Conservation (phyloP, 2,329 filamentous ascomycete species). For the Fusarium liriodendri region DNA sequence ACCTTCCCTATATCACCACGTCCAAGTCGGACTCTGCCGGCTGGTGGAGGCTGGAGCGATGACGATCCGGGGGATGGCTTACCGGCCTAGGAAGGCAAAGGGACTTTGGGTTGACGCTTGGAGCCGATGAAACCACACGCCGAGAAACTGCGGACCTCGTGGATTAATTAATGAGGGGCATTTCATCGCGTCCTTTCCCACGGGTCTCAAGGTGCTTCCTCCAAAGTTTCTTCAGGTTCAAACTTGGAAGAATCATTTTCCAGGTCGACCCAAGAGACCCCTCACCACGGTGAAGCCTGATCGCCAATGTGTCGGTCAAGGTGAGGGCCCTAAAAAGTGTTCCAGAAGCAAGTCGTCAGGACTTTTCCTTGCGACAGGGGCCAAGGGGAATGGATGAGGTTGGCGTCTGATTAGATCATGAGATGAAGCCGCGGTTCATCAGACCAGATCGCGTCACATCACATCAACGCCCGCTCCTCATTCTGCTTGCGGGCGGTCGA, state of each 20-base stretch:
- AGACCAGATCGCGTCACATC: conserved; percentile 29
- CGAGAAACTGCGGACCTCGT: conserved; percentile 18
- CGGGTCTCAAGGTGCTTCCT: background rate
- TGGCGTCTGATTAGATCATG: conserved; percentile 6
- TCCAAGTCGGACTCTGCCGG: background rate
- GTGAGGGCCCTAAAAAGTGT: background rate
- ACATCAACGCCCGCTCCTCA: conserved; percentile 15
- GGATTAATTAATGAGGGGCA: background rate
- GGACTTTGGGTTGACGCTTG: conserved; percentile 10
- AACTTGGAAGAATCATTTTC: background rate
- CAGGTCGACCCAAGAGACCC: background rate
- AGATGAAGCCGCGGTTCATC: conserved; percentile 20
- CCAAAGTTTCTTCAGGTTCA: background rate
- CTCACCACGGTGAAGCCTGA: conserved; percentile 5
- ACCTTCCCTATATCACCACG: background rate
- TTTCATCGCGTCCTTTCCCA: background rate
- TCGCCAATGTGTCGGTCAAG: background rate
- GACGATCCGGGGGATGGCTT: background rate
- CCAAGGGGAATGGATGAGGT: background rate
- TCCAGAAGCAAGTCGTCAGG: background rate
- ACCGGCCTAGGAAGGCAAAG: background rate
- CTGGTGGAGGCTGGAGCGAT: background rate
- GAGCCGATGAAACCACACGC: conserved; percentile 7
- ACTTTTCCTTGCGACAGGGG: background rate
- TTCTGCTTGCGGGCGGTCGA: conserved; percentile 23